A percentile compares a stretch with the other conserved stretches of the same genome.
Conservation (phyloP, 208 protist genomes). For the Leishmania braziliensis region DNA sequence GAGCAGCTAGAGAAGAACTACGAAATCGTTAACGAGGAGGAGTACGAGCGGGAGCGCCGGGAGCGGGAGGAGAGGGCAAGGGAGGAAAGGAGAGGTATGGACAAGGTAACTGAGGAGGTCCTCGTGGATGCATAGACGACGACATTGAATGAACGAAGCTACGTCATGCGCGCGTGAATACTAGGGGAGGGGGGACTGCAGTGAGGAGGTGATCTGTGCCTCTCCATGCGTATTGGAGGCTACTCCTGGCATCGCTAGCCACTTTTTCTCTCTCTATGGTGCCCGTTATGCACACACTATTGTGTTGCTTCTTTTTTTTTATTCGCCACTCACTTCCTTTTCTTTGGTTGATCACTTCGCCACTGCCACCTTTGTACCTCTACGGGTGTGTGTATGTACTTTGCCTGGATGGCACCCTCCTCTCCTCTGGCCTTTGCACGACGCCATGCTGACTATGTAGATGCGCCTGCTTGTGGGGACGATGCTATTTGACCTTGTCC, state of each 20-base stretch:
- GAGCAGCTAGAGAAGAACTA: conserved; percentile 65
- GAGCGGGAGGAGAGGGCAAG: conserved; percentile 33
- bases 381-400: not conserved
- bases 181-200: not conserved
- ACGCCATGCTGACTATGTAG: not conserved
- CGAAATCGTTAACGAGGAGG: conserved; percentile 53
- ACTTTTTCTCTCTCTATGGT: not conserved
- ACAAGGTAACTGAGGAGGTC: conserved; percentile 22
- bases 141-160: not conserved
- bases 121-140: conserved; percentile 20
- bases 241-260: not conserved
- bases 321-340: not conserved
- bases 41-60: conserved; percentile 43
- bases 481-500: not conserved
- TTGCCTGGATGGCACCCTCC: not conserved
- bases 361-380: not conserved
- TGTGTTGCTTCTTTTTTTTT: not conserved
- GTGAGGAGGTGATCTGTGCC: not conserved
- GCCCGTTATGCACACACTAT: not conserved
- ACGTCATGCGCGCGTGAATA: not conserved
- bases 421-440: not conserved
- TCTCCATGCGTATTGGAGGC: not conserved
- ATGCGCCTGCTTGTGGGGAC: not conserved
- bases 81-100: conserved; percentile 48
- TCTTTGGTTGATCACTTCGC: not conserved